Conservation (phyloP, 2,329 filamentous ascomycete genomes). For the Xenosphaeropsis pyriputrescens region DNA sequence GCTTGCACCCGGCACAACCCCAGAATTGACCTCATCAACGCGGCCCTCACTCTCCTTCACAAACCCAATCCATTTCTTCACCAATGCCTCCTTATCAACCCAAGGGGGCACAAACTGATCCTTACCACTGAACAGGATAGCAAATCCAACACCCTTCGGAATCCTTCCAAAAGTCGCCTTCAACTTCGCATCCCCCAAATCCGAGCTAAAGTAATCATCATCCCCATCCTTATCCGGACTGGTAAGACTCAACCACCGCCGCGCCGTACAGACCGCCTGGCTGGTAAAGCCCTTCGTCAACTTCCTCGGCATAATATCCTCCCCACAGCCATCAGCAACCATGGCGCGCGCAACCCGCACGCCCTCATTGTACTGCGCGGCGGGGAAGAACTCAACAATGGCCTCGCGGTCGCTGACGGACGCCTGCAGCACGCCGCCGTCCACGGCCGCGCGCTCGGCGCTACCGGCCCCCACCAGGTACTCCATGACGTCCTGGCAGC, state of each 20-base stretch:
- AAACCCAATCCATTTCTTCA: slow-evolving; percentile 31
- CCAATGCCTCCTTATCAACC: slow-evolving; percentile 30
- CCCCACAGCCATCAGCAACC: slow-evolving; percentile 24
- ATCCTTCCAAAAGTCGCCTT: slow-evolving; percentile 40
- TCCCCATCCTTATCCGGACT: slow-evolving; percentile 37
- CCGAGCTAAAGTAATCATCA: slow-evolving; percentile 56
- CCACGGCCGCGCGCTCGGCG: slow-evolving; percentile 26
- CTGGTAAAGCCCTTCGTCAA: slow-evolving; percentile 14
- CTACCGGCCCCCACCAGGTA: slow-evolving; percentile 30
- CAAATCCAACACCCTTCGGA: slow-evolving; percentile 23
- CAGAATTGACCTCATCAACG: slow-evolving; percentile 31
- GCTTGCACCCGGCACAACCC: slow-evolving; percentile 29
- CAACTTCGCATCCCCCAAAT: slow-evolving; percentile 36
- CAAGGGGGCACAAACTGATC: slow-evolving; percentile 33
- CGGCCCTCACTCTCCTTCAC: slow-evolving; percentile 25
- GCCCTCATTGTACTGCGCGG: slow-evolving; percentile 18
- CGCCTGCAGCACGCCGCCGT: slow-evolving; percentile 53
- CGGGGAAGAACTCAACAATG: slow-evolving; percentile 21
- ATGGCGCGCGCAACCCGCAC: slow-evolving; percentile 24
- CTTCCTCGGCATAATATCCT: slow-evolving; percentile 26
- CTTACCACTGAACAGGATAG: slow-evolving; percentile 31
- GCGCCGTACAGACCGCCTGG: slow-evolving; percentile 33
- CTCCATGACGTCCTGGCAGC: slow-evolving; percentile 54
- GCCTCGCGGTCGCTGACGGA: slow-evolving; percentile 49
- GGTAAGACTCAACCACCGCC: slow-evolving; percentile 41